phyloP scores from a whole-genome alignment of 1,284 basidiomycete genomes.

The Cyathus pygmaeus region DNA sequence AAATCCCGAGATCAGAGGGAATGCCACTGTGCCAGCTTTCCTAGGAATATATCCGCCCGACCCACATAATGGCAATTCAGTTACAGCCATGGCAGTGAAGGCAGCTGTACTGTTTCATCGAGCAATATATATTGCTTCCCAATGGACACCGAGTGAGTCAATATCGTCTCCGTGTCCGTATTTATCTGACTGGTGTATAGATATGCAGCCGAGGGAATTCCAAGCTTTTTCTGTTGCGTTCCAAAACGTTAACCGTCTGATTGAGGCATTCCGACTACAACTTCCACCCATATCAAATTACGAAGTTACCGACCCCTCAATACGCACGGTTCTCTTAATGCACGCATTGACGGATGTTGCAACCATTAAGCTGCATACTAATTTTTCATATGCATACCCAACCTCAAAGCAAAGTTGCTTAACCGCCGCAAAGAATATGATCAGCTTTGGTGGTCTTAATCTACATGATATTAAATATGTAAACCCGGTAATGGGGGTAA shows the following conservation, averaged over 20 bases:
- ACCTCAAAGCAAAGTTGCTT: constrained; percentile 52
- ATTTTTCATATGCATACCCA: constrained; percentile 48
- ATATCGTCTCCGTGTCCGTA: background rate
- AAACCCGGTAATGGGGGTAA: constrained; percentile 60
- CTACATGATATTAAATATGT: constrained; percentile 48
- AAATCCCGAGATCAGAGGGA: constrained; percentile 40
- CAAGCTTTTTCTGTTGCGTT: constrained; percentile 49
- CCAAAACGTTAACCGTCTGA: constrained; percentile 49
- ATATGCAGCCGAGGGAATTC: constrained; percentile 47
- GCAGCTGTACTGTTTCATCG: constrained; percentile 54
- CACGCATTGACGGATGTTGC: constrained; percentile 54
- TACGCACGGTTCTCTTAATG: constrained; percentile 46
- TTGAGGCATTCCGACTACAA: constrained; percentile 47
- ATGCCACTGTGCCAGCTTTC: constrained; percentile 49
- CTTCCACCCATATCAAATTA: constrained; percentile 42
- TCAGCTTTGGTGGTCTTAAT: constrained; percentile 47
- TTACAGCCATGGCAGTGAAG: constrained; percentile 43
- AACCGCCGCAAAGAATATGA: constrained; percentile 50
- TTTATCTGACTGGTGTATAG: constrained; percentile 27
- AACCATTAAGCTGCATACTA: constrained; percentile 53
- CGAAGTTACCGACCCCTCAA: constrained; percentile 38
- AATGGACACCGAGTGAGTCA: constrained; percentile 51
- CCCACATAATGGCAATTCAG: constrained; percentile 32
- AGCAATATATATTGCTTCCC: constrained; percentile 51
- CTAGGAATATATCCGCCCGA: constrained; percentile 34